Evolutionary conservation across 768 basidiomycete genomes (phyloP).

Genomic region (Leccinellum rugosiceps): DNA sequence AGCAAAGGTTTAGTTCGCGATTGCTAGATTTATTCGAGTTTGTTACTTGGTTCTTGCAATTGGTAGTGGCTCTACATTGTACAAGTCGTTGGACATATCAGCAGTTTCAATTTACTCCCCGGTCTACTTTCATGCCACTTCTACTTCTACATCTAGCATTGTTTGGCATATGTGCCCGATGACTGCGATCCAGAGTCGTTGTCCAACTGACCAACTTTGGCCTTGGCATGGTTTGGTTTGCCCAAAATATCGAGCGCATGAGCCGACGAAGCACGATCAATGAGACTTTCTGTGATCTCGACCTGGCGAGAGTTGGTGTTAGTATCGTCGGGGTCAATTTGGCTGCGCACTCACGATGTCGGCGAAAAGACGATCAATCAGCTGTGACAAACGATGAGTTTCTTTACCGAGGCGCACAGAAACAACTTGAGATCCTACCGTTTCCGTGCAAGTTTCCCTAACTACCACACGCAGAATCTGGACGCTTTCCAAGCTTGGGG

Average conservation of each 20-base stretch:
- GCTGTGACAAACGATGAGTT: slow-evolving; percentile 35
- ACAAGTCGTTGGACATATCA: slow-evolving; percentile 2
- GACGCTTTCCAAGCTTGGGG: slow-evolving; percentile 46
- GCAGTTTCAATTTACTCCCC: background rate
- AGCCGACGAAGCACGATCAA: slow-evolving; percentile 40
- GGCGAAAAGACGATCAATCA: slow-evolving; percentile 59
- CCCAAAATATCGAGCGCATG: slow-evolving; percentile 51
- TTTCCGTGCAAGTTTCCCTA: slow-evolving; percentile 51
- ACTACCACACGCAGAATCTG: slow-evolving; percentile 66
- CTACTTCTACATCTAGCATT: slow-evolving; percentile 50
- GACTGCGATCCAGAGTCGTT: slow-evolving; percentile 43
- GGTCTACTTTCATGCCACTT: background rate
- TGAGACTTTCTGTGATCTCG: slow-evolving; percentile 60
- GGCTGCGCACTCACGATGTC: slow-evolving; percentile 56
- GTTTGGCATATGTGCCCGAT: slow-evolving; percentile 66
- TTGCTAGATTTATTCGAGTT: background rate
- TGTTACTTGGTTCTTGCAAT: background rate
- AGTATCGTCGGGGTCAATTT: background rate
- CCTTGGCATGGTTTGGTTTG: slow-evolving; percentile 23
- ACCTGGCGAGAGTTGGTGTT: slow-evolving; percentile 37
- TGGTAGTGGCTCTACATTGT: background rate
- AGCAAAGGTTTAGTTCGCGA: too few relatives aligned
- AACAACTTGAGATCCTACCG: slow-evolving; percentile 34
- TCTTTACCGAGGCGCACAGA: slow-evolving; percentile 20
- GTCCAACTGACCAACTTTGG: slow-evolving; percentile 44